These are phyloP conservation scores for Fusarium concolor DNA, from an alignment of 2,329 filamentous ascomycete species.

Conservation along the genomic window DNA sequence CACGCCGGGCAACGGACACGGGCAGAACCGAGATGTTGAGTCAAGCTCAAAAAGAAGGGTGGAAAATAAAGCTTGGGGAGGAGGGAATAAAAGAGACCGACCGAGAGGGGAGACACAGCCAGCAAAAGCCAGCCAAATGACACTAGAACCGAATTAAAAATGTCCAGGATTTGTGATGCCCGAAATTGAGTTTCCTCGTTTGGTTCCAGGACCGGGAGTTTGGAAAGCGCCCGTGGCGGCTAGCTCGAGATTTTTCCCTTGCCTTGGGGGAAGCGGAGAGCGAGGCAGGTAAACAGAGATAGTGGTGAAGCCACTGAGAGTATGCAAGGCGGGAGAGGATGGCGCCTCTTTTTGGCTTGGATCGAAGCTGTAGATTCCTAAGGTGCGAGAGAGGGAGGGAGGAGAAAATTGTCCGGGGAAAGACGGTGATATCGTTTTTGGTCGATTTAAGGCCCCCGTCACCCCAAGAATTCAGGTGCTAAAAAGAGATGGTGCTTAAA, in stretches of 20 bases:
- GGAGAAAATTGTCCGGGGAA: slow-evolving; percentile 6
- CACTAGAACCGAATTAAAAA: slow-evolving; percentile 36
- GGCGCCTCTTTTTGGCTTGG: slow-evolving; percentile 16
- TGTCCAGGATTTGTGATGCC: slow-evolving; percentile 39
- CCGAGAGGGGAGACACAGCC: slow-evolving; percentile 8
- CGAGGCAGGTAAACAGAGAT: slow-evolving; percentile 7
- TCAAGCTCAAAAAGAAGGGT: slow-evolving; percentile 23
- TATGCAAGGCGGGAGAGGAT: neutral
- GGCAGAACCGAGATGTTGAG: slow-evolving; percentile 15
- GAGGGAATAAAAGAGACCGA: slow-evolving; percentile 27
- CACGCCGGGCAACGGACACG: slow-evolving; percentile 20
- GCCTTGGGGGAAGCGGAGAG: slow-evolving; percentile 41
- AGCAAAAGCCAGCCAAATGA: slow-evolving; percentile 13
- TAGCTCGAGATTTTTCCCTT: slow-evolving; percentile 36
- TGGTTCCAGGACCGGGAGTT: slow-evolving; percentile 41
- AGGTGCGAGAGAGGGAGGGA: neutral
- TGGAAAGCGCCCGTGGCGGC: slow-evolving; percentile 45
- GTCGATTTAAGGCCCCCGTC: slow-evolving; percentile 14
- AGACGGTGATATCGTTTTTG: slow-evolving; percentile 22
- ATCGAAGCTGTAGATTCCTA: neutral
- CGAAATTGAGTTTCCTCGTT: slow-evolving; percentile 45
- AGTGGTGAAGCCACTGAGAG: slow-evolving; percentile 21
- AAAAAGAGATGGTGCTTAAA: slow-evolving; percentile 31
- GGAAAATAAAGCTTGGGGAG: slow-evolving; percentile 13
- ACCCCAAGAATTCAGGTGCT: slow-evolving; percentile 21